Percentiles rank a stretch among this genome's conserved stretches.
phyloP scores from a whole-genome alignment of 1,139 yeast species.

The Magnusiomyces clavatus region DNA sequence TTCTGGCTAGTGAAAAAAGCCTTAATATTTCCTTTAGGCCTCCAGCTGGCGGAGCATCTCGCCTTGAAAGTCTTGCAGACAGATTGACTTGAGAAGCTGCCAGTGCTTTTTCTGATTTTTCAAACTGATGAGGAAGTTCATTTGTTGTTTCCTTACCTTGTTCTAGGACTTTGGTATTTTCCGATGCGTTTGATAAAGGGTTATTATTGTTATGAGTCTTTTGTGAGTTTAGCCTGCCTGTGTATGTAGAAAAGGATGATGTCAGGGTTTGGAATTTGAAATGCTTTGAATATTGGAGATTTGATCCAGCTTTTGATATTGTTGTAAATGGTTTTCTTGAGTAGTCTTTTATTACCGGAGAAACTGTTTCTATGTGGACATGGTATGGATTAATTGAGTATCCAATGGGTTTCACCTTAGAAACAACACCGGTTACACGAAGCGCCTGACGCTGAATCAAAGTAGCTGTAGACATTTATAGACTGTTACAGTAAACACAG shows the following conservation, averaged over 20 bases:
- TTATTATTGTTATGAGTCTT: no score
- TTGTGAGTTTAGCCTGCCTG: no score
- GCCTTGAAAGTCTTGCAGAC: constrained; percentile 27
- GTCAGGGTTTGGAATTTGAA: no score
- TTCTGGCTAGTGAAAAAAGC: constrained; percentile 42
- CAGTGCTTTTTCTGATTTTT: constrained; percentile 26
- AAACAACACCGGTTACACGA: no score
- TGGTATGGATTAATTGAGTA: not conserved
- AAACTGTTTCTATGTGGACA: not conserved
- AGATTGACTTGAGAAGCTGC: constrained; percentile 31
- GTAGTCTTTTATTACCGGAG: no score
- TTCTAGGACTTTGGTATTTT: not conserved
- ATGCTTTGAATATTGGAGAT: no score
- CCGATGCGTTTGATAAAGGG: not conserved
- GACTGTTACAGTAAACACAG: no score
- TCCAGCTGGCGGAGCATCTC: constrained; percentile 24
- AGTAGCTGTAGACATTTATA: no score
- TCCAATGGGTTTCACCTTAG: not conserved
- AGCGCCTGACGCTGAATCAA: no score
- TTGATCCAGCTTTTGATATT: no score
- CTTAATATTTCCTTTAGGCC: constrained; percentile 44
- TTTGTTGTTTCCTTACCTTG: constrained; percentile 4
- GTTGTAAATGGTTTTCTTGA: no score
- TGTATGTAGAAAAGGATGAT: no score
- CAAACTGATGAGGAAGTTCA: constrained; percentile 12